These are phyloP conservation scores for Neonectria magnoliae DNA, from an alignment of 2,329 filamentous ascomycete species.

Conservation along the genomic window DNA sequence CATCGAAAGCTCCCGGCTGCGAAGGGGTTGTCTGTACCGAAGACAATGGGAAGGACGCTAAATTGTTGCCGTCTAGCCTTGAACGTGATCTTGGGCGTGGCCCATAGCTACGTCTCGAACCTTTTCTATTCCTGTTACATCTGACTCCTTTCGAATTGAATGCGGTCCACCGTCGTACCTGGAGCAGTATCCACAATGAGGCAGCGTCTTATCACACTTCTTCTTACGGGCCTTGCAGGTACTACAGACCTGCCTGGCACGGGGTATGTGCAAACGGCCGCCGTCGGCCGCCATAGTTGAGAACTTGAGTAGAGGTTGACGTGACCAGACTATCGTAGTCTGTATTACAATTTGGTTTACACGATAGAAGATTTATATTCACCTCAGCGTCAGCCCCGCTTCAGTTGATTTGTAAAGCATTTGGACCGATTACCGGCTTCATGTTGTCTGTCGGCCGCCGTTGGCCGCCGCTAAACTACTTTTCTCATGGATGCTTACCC, in stretches of 20 bases:
- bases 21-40: background rate
- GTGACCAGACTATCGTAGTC: background rate
- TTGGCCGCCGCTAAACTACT: background rate
- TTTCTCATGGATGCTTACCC: background rate
- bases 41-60: background rate
- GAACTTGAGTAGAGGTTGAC: background rate
- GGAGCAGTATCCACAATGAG: slow-evolving; percentile 8
- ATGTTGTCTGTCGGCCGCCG: background rate
- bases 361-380: background rate
- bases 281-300: slow-evolving; percentile 6
- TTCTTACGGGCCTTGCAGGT: slow-evolving; percentile 13
- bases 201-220: slow-evolving; percentile 5
- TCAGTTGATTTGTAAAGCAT: background rate
- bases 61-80: background rate
- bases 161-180: background rate
- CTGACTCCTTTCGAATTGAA: background rate
- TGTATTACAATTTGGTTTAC: no score
- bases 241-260: background rate
- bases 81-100: background rate
- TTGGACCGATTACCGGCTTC: background rate
- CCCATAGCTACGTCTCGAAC: background rate
- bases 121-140: background rate
- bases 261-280: background rate
- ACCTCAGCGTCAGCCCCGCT: background rate
- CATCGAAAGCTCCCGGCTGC: background rate